phyloP scores from a whole-genome alignment of 257 asterid genomes.

The Voacanga thouarsii region DNA sequence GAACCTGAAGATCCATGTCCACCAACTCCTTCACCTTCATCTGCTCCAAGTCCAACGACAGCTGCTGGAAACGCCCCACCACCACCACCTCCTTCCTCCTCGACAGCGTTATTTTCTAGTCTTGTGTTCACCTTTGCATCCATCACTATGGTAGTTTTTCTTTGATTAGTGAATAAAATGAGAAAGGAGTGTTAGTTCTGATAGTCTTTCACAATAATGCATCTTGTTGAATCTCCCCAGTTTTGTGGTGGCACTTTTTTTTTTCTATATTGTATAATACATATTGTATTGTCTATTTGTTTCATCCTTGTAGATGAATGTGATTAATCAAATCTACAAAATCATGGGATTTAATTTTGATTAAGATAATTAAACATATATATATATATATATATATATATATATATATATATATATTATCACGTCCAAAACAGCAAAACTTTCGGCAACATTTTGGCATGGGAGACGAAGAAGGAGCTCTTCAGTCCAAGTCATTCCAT shows the following conservation, averaged over 20 bases:
- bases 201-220: background rate
- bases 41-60: background rate
- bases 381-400: no score
- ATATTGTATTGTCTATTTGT: background rate
- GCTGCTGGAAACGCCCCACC: slow-evolving; percentile 10
- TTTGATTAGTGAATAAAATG: background rate
- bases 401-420: no score
- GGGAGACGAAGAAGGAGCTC: no score
- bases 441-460: no score
- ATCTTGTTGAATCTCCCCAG: background rate
- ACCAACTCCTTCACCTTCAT: slow-evolving; percentile 9
- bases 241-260: background rate
- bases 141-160: background rate
- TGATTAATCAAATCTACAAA: background rate
- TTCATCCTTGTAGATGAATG: background rate
- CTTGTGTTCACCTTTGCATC: background rate
- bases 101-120: background rate
- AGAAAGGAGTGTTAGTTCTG: background rate
- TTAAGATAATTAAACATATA: no score
- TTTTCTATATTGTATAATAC: background rate
- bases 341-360: no score
- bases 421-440: no score
- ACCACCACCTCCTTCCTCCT: slow-evolving; percentile 13
- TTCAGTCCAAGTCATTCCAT: background rate
- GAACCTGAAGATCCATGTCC: background rate